Percentiles rank a stretch among this genome's conserved stretches.
Evolutionary conservation across 148 eudicot species (phyloP).

Genomic region (Beta vulgaris): DNA sequence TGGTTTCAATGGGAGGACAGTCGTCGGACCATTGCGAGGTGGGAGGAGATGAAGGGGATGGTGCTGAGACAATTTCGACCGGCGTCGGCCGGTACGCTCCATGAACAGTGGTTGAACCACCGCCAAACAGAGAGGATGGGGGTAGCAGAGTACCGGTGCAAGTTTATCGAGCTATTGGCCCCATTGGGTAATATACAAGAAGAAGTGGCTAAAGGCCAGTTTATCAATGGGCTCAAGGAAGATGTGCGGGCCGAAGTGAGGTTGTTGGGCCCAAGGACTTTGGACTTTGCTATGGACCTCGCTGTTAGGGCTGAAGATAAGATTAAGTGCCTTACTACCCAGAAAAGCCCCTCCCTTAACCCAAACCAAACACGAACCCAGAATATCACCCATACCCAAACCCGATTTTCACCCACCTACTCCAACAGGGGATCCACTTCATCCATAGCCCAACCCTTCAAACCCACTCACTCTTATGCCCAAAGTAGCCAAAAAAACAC

Average conservation of each 20-base stretch:
- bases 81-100: neutral
- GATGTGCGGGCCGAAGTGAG: neutral
- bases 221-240: neutral
- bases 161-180: neutral
- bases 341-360: neutral
- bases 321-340: rapidly evolving
- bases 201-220: neutral
- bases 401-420: too few species aligned
- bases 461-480: too few species aligned
- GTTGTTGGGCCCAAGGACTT: neutral
- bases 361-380: neutral
- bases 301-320: neutral
- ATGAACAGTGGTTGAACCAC: neutral
- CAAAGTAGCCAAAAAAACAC: too few species aligned
- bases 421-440: too few species aligned
- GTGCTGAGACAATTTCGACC: neutral
- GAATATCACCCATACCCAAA: neutral
- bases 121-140: neutral
- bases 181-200: neutral
- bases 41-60: neutral
- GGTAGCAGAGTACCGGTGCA: neutral
- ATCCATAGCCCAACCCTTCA: too few species aligned
- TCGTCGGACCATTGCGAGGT: neutral
- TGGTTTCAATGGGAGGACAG: neutral
- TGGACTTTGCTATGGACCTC: neutral